Base-by-base conservation (phyloP, 805 yeast species). In the Barnettozyma salicaria region DNA sequence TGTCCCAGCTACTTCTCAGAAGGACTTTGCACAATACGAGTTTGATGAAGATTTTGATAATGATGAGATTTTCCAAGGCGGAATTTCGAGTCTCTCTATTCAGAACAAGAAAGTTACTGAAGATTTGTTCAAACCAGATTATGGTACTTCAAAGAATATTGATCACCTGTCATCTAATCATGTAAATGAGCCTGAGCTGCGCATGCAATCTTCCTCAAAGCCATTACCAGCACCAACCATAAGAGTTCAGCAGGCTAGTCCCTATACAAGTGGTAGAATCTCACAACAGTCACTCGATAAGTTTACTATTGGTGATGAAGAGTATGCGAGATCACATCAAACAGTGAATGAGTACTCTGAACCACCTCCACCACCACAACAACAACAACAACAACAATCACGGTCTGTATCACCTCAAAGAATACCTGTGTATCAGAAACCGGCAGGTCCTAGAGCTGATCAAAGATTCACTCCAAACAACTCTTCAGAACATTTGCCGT, bases 91-190 rank as follows among this genome's bases (percentile, higher is more conserved):
- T 12, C 26, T 43, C 36, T 42, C 44, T 19, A 41, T 37, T 5
- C 37, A 37, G 6, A 36, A 33, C 14, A 37, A 19, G 24, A 39
- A 22, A 11, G 26, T 4, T 11, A 23, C 21, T 43, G 35, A 42
- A 32, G 47, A 62, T 34, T 30, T 47, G 7, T 50, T 59, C 41
- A 58, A 56, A 30, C 56, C 55, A 24, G 56, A 50, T 32, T 55
- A 58, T 30, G 41, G 28, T n/a, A 27, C 43, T n/a, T 26, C 38
- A 2, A 43, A 36, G 27, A 19, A 12, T 19, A 31, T 32, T 14
- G 25, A 43, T 27, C 24, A 48, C 30, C 19, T 17, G 9, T n/a
- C 29, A 14, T 16, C 19, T 14, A 8, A 13, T 19, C 18, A 17
- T n/a, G 19, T 12, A 9, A 26, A 22, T 33, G 37, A 51, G 39